Percentiles rank a stretch among this genome's conserved stretches.
Conservation (phyloP, 441 rosid species). For the Sinapis alba region DNA sequence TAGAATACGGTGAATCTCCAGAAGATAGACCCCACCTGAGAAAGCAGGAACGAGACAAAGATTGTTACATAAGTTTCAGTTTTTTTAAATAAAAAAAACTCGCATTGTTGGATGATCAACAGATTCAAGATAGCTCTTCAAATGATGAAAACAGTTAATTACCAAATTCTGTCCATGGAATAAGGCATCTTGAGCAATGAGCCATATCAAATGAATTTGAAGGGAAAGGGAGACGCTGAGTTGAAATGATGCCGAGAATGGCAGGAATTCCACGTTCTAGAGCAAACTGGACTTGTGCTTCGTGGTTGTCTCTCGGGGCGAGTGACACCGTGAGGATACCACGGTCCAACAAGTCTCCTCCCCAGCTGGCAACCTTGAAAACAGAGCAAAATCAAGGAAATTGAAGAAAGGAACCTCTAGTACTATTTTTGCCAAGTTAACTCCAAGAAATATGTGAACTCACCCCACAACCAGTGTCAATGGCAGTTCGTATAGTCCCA, state of each 20-base stretch:
- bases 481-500: slow-evolving; percentile 88
- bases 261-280: slow-evolving; percentile 98
- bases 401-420: slow-evolving; percentile 1
- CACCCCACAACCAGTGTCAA: slow-evolving; percentile 99
- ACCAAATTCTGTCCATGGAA: slow-evolving; percentile 99
- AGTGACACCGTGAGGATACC: slow-evolving; percentile 92
- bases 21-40: slow-evolving; percentile 91
- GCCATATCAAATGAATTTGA: slow-evolving; percentile 98
- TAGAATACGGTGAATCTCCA: slow-evolving; percentile 84
- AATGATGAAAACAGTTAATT: slow-evolving; percentile 22
- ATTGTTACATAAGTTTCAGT: neutral
- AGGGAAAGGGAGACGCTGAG: slow-evolving; percentile 96
- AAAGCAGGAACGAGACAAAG: slow-evolving; percentile 13
- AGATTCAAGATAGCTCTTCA: neutral
- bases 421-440: neutral
- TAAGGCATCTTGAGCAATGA: slow-evolving; percentile 99
- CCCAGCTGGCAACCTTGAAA: slow-evolving; percentile 97
- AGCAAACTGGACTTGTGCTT: slow-evolving; percentile 98
- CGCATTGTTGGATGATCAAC: neutral
- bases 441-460: slow-evolving; percentile 24
- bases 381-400: slow-evolving; percentile 3
- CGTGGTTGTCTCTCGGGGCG: slow-evolving; percentile 77
- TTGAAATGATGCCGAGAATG: slow-evolving; percentile 92
- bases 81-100: neutral
- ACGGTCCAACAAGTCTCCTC: slow-evolving; percentile 65